phyloP scores from a whole-genome alignment of 2,329 filamentous ascomycete species.

The Epichloe glyceriae region DNA sequence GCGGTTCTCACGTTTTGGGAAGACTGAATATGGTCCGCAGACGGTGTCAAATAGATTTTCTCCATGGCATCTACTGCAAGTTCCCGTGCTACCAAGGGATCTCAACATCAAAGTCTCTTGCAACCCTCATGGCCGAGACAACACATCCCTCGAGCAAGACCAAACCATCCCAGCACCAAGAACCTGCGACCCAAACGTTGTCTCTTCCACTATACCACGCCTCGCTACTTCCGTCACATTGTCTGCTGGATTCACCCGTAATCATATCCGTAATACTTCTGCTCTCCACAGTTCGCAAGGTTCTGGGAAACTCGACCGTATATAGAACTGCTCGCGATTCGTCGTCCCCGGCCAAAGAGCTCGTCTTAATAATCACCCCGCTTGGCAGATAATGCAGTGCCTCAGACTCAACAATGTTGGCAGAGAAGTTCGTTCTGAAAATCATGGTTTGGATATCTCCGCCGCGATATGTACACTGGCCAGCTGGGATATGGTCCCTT shows the following conservation, averaged over 20 bases:
- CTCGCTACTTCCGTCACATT: background rate
- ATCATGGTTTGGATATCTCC: slow-evolving; percentile 20
- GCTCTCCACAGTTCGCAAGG: slow-evolving; percentile 36
- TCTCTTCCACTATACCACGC: slow-evolving; percentile 41
- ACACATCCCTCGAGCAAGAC: slow-evolving; percentile 48
- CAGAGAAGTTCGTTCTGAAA: slow-evolving; percentile 23
- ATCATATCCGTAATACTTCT: slow-evolving; percentile 33
- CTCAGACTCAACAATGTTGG: slow-evolving; percentile 27
- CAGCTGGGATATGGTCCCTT: background rate
- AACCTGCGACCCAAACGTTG: slow-evolving; percentile 41
- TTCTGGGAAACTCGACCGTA: slow-evolving; percentile 36
- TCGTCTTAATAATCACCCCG: slow-evolving; percentile 40
- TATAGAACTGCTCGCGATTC: slow-evolving; percentile 28
- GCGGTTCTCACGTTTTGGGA: no score
- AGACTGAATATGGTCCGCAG: no score
- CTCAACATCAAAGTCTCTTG: slow-evolving; percentile 36
- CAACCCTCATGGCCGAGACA: slow-evolving; percentile 43
- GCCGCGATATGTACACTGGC: slow-evolving; percentile 16
- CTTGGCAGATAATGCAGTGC: slow-evolving; percentile 37
- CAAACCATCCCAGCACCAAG: slow-evolving; percentile 55
- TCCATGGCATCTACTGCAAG: no score
- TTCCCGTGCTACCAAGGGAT: background rate
- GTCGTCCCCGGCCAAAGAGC: slow-evolving; percentile 26
- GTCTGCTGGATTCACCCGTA: background rate
- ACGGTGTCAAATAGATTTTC: no score